Conservation (phyloP, 129 eudicot species). For the Logfia minima region DNA sequence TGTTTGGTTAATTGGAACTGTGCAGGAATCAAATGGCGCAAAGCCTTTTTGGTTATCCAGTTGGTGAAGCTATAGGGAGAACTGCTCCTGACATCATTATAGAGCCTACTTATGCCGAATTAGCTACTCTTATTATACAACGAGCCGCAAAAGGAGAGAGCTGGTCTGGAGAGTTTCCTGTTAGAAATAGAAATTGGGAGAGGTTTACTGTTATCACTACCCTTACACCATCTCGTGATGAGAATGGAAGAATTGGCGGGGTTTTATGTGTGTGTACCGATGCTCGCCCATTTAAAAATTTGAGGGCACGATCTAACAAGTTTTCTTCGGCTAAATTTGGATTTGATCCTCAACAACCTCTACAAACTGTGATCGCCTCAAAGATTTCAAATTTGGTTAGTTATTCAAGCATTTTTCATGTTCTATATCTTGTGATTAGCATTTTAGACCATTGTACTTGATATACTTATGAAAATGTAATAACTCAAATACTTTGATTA, state of each 20-base stretch:
- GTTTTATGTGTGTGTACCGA: constrained; percentile 47
- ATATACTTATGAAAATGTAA: no score
- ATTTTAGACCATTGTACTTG: no score
- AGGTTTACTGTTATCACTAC: constrained; percentile 48
- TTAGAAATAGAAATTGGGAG: constrained; percentile 49
- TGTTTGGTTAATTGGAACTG: neutral
- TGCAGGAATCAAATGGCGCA: constrained; percentile 76
- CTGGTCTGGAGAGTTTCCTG: constrained; percentile 77
- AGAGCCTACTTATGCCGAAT: constrained; percentile 49
- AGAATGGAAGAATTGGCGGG: constrained; percentile 49
- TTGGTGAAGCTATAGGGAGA: constrained; percentile 58
- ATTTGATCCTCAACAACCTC: constrained; percentile 91
- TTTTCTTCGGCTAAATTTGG: constrained; percentile 64
- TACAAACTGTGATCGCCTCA: constrained; percentile 81
- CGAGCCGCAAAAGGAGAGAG: constrained; percentile 50
- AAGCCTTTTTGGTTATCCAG: constrained; percentile 55
- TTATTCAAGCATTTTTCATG: neutral
- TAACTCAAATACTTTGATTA: no score
- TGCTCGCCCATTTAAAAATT: constrained; percentile 17
- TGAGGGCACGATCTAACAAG: no score
- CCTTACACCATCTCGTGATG: constrained; percentile 60
- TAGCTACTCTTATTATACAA: constrained; percentile 46
- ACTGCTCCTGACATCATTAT: constrained; percentile 44
- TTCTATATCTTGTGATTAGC: no score
- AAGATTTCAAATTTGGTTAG: constrained; percentile 81